Base-by-base conservation (phyloP, 2,329 filamentous ascomycete genomes). In the Aureobasidium sp. region DNA sequence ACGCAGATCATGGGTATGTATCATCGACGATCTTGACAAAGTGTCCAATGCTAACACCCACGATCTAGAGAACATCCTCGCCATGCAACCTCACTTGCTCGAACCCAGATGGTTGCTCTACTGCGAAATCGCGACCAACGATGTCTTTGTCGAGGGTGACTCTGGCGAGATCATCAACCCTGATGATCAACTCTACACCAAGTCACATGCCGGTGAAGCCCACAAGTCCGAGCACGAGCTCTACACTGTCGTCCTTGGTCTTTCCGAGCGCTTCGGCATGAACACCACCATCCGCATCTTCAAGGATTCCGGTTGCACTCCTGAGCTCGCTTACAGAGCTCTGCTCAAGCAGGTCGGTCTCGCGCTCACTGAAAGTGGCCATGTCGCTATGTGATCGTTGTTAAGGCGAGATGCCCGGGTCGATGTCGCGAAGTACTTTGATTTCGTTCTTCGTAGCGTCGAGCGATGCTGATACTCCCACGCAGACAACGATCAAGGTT, bases 1-100 rank as follows among this genome's bases (percentile, higher is more conserved):
- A 42, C 31, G 31, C 54, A 57, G 43, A 47, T 57, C 15, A 47
- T 47, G 38, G 54, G 54, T 57, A 43, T 13, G 23, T 40, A n/a
- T 23, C 8, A 23, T 25, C 17, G 8, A 9, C 11, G 1, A n/a
- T 29, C 1, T 11, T 11, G 3, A 35, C 19, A 17, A 7, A 13
- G 3, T 27, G 3, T 9, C 17, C 42, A 45, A 46, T 7, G 5
- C 47, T 37, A 25, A 50, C n/a, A 35, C 6, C n/a, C 8, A 23
- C 11, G 1, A 50, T 17, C 6, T 7, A 53, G 35, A 53, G 17
- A 38, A 53, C 15, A 27, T 38, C n/a, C 27, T 23, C 2, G 31
- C 19, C 19, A 19, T 50, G 3, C n/a, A 25, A 13, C 47, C 47
- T 23, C 47, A 31, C 2, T 2, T 50, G 19, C 29, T 50, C 19